Evolutionary conservation across 73 alveolate genomes (phyloP).

Genomic region (Uronychia setigera): DNA sequence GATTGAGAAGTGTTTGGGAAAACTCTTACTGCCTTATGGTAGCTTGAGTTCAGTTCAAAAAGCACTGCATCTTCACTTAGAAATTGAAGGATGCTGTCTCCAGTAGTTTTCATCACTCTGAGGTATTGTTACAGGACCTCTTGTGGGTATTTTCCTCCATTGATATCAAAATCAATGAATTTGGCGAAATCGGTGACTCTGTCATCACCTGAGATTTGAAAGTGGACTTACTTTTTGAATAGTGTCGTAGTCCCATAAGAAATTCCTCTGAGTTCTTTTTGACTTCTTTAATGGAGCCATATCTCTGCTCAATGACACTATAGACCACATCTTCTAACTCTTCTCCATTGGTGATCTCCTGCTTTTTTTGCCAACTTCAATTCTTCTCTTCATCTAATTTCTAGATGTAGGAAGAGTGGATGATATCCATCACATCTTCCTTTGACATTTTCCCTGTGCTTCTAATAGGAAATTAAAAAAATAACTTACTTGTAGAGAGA

Average conservation of each 20-base stretch:
- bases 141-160: background rate
- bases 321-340: background rate
- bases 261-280: slow-evolving; percentile 16
- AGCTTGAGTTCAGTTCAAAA: background rate
- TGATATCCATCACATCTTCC: background rate
- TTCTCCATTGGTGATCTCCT: background rate
- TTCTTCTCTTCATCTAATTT: background rate
- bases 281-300: slow-evolving; percentile 21
- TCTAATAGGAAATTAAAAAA: background rate
- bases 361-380: background rate
- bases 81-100: background rate
- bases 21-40: background rate
- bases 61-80: background rate
- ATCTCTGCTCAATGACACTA: background rate
- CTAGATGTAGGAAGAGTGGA: slow-evolving; percentile 3
- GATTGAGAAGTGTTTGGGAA: background rate
- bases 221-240: background rate
- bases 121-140: background rate
- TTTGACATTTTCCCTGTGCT: background rate
- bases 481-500: background rate
- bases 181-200: background rate
- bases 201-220: background rate
- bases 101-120: background rate
- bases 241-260: background rate
- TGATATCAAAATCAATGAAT: background rate